A percentile compares a stretch with the other conserved stretches of the same genome.
Evolutionary conservation across 257 asterid genomes (phyloP).

Genomic region (Capsicum rhomboideum): DNA sequence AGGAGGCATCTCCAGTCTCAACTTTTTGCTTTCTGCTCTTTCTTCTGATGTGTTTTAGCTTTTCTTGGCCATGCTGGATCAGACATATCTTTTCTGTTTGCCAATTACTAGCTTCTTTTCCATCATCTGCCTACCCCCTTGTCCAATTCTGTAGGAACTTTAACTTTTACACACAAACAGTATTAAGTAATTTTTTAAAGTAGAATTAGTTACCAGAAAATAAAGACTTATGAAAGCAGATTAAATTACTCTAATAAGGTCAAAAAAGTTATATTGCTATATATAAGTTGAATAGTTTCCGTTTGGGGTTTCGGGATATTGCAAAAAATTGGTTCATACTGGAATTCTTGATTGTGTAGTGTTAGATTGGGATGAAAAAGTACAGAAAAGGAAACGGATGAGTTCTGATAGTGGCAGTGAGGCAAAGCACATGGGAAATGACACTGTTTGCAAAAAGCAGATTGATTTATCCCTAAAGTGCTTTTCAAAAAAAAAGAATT

Average conservation of each 20-base stretch:
- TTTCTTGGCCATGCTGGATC: background rate
- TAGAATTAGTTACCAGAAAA: background rate
- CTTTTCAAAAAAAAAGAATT: too few relatives aligned
- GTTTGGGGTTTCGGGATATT: background rate
- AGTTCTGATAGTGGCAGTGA: background rate
- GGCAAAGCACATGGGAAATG: slow-evolving; percentile 1
- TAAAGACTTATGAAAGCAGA: background rate
- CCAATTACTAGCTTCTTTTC: background rate
- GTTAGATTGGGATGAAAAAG: background rate
- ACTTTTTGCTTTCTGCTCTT: background rate
- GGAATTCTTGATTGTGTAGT: background rate
- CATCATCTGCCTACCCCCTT: background rate
- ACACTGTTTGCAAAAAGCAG: background rate
- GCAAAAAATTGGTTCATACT: background rate
- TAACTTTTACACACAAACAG: background rate
- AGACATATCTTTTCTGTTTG: background rate
- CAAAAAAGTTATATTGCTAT: background rate
- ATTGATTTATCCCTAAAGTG: too few relatives aligned
- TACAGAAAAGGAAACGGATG: background rate
- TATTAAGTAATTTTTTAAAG: background rate
- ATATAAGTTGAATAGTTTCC: background rate
- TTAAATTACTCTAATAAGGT: background rate
- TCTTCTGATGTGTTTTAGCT: background rate
- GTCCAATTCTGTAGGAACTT: background rate
- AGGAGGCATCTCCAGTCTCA: background rate